Evolutionary conservation across 768 basidiomycete species (phyloP), one percentile per base, ranked within the genome.

Genomic region (Termitomyces sp.): DNA sequence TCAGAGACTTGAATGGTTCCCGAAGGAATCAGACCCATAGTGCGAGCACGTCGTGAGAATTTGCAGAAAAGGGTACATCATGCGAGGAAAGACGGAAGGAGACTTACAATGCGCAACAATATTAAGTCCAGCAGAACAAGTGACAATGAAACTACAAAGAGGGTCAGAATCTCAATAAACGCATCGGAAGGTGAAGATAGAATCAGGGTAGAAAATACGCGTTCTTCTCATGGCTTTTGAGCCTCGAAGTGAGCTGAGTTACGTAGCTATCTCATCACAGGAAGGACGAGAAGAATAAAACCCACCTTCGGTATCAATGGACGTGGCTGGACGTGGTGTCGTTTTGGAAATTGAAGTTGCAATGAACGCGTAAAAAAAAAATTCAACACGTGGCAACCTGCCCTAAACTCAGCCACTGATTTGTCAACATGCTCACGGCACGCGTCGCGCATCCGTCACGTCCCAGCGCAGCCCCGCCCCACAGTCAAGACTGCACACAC

Each of bases 1-100:
- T 89, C 87, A 88, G 88, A 84, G 87, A 89, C 87, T 89, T 89
- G 88, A 89, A 89, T 89, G 86, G 85, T 81, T 87, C 83, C 86
- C 79, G 75, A 84, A 85, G 85, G 85, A 85, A 82, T 73, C 68
- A 70, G 77, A 78, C 80, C 78, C 86, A 86, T 65, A 38, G 83
- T 83, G 82, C 79, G 73, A 74, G 77, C 85, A 84, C 86, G 79
- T 88, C 85, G 78, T 76, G 74, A 67, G 49, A 56, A 73, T 78
- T 75, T 74, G 80, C 77, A 76, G 63, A 57, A 71, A 60, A 68
- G 57, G 79, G 71, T 83, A 79, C 85, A 84, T 75, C 77, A 59
- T 69, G 63, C 46, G 59, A 15, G 59, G 35, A 56, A 42, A 48
- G 55, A 40, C 7, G 5, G 32, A 57, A 32, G 60, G 57, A n/a